Evolutionary conservation across 805 yeast genomes (phyloP).

Genomic region (Kuraishia floccosa): DNA sequence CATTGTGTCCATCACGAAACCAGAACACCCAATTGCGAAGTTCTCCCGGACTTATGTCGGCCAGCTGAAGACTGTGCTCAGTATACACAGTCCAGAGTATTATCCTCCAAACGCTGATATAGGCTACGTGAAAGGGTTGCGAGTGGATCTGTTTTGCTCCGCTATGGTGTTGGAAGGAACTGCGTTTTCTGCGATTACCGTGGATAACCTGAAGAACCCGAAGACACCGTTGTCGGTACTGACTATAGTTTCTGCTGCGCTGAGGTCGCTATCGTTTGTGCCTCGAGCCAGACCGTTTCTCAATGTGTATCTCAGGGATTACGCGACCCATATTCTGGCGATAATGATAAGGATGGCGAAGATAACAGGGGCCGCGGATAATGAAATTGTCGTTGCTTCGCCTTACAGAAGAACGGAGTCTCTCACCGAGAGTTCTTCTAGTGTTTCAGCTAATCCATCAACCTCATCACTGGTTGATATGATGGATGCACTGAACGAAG

Average conservation of each 20-base stretch:
- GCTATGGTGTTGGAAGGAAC: slow-evolving; percentile 7
- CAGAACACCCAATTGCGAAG: slow-evolving; percentile 14
- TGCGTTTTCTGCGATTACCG: slow-evolving; percentile 6
- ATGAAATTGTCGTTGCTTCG: background rate
- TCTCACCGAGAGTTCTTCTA: too few species aligned
- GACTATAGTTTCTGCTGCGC: slow-evolving; percentile 4
- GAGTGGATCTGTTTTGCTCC: slow-evolving; percentile 14
- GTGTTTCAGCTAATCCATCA: background rate
- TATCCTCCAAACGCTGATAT: slow-evolving; percentile 10
- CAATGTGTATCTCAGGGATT: too few species aligned
- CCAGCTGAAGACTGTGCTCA: slow-evolving; percentile 13
- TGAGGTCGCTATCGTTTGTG: too few species aligned
- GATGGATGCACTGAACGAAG: background rate
- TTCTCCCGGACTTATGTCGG: slow-evolving; percentile 14
- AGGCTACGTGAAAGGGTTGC: slow-evolving; percentile 8
- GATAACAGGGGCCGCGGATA: background rate
- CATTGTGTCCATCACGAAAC: slow-evolving; percentile 12
- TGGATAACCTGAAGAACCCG: background rate
- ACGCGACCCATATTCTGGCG: too few species aligned
- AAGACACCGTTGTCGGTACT: slow-evolving; percentile 3
- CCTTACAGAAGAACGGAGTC: too few species aligned
- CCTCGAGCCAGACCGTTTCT: too few species aligned
- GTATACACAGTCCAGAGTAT: slow-evolving; percentile 15
- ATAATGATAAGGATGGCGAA: too few species aligned
- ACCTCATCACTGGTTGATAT: slow-evolving; percentile 1